phyloP scores from a whole-genome alignment of 495 filamentous ascomycete genomes.

The Mytilinidion resinicola region DNA sequence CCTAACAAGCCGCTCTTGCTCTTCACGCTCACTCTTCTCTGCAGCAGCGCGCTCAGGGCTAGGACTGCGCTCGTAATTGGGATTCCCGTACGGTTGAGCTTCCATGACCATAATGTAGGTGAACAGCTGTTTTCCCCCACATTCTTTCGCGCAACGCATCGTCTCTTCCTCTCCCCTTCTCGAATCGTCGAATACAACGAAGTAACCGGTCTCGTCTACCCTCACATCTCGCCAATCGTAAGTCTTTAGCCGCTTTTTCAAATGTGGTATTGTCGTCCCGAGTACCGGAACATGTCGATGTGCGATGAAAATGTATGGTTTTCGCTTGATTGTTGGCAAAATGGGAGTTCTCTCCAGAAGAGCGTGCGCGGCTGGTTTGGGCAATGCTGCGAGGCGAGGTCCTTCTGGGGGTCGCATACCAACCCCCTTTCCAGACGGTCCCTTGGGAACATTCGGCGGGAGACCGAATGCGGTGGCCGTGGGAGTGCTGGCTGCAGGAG shows the following conservation, averaged over 20 bases:
- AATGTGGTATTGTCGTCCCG: constrained; percentile 70
- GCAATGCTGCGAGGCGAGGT: constrained; percentile 32
- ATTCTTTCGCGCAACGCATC: constrained; percentile 63
- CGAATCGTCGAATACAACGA: constrained; percentile 76
- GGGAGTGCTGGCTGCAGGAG: constrained; percentile 38
- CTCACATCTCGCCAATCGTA: constrained; percentile 72
- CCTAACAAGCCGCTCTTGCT: constrained; percentile 51
- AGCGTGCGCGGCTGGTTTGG: constrained; percentile 36
- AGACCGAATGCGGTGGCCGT: constrained; percentile 43
- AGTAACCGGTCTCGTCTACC: constrained; percentile 81
- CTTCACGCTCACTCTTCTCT: constrained; percentile 51
- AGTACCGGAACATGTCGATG: constrained; percentile 84
- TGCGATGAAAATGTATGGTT: constrained; percentile 90
- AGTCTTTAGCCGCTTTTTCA: constrained; percentile 76
- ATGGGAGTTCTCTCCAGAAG: constrained; percentile 57
- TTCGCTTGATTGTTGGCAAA: constrained; percentile 59
- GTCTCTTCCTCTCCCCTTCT: constrained; percentile 70
- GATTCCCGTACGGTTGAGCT: constrained; percentile 63
- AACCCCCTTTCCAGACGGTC: constrained; percentile 63
- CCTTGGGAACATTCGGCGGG: constrained; percentile 78
- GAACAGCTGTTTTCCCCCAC: constrained; percentile 73
- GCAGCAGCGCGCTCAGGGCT: constrained; percentile 46
- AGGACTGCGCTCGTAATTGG: constrained; percentile 57
- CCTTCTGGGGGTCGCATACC: constrained; percentile 43
- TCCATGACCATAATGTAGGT: constrained; percentile 93